phyloP scores from a whole-genome alignment of 495 filamentous ascomycete genomes.

The Rhypophila decipiens region DNA sequence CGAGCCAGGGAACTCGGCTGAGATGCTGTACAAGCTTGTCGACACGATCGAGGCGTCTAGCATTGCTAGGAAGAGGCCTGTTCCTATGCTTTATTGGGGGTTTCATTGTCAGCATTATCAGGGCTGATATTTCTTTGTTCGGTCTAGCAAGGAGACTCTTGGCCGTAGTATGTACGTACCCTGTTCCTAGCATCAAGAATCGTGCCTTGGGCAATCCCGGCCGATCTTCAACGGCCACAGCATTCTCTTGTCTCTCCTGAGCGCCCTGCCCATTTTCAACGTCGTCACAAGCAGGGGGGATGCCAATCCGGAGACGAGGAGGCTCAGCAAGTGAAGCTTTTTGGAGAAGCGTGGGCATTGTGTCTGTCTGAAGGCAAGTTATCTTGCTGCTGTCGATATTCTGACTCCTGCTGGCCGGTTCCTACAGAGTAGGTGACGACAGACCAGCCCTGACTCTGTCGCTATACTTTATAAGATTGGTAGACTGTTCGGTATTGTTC shows the following conservation, averaged over 20 bases:
- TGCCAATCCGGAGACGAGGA: too few relatives aligned
- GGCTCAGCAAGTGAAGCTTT: too few relatives aligned
- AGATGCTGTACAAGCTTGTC: slow-evolving; percentile 39
- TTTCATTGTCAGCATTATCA: background rate
- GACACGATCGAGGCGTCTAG: slow-evolving; percentile 43
- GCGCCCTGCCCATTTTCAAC: too few relatives aligned
- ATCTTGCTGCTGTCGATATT: too few relatives aligned
- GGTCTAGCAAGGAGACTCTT: background rate
- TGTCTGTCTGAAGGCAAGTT: too few relatives aligned
- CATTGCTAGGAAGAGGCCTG: slow-evolving; percentile 4
- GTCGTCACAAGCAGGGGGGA: too few relatives aligned
- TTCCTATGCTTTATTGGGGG: background rate
- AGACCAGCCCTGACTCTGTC: too few relatives aligned
- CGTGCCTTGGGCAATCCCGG: background rate
- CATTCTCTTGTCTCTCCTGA: background rate
- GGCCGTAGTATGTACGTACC: slow-evolving; percentile 1
- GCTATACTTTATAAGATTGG: too few relatives aligned
- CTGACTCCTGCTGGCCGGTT: too few relatives aligned
- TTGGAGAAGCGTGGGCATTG: too few relatives aligned
- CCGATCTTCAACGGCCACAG: background rate
- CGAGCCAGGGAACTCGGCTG: slow-evolving; percentile 29
- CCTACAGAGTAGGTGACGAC: too few relatives aligned
- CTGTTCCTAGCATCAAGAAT: background rate
- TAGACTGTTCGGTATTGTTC: too few relatives aligned
- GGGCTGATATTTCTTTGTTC: background rate